Percentiles rank a stretch among this genome's conserved stretches.
These are phyloP conservation scores for Tylopilus sp. DNA, from an alignment of 1,284 basidiomycete genomes.

Conservation along the genomic window DNA sequence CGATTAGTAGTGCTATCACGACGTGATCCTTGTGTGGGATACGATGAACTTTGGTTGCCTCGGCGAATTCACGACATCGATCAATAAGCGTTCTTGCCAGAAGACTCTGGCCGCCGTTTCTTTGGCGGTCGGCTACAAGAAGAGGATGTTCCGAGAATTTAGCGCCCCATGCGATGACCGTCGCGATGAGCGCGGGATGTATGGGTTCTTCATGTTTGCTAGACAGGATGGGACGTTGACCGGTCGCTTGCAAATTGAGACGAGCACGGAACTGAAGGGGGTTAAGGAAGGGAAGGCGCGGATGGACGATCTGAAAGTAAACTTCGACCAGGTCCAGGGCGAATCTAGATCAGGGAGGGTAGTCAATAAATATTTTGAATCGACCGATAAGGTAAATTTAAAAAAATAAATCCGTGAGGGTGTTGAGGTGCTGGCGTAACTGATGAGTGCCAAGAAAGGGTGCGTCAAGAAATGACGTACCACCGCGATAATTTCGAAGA, in stretches of 20 bases:
- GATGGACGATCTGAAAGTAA: conserved; percentile 85
- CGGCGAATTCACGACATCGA: conserved; percentile 78
- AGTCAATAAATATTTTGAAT: conserved; percentile 19
- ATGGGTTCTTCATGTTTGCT: conserved; percentile 39
- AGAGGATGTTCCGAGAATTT: conserved; percentile 88
- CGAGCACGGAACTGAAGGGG: conserved; percentile 70
- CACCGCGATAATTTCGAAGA: conserved; percentile 25
- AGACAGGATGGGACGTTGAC: conserved; percentile 23
- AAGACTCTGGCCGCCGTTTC: conserved; percentile 67
- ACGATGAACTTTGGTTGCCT: conserved; percentile 80
- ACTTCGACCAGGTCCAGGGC: conserved; percentile 86
- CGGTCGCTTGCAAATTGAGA: conserved; percentile 46
- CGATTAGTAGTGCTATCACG: conserved; percentile 70
- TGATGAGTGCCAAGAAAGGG: conserved; percentile 14
- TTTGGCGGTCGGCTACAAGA: conserved; percentile 71
- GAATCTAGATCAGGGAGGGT: conserved; percentile 49
- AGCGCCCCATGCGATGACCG: conserved; percentile 88
- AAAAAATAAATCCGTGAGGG: conserved; percentile 5
- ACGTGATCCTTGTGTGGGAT: conserved; percentile 78
- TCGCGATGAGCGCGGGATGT: conserved; percentile 76
- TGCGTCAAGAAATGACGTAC: conserved; percentile 26
- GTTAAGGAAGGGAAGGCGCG: conserved; percentile 77
- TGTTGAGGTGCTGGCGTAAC: conserved; percentile 10
- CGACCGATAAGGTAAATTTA: conserved; percentile 27
- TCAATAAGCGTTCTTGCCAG: conserved; percentile 76